Evolutionary conservation across 139 green algal genomes (phyloP).

Genomic region (Micromonas commoda): DNA sequence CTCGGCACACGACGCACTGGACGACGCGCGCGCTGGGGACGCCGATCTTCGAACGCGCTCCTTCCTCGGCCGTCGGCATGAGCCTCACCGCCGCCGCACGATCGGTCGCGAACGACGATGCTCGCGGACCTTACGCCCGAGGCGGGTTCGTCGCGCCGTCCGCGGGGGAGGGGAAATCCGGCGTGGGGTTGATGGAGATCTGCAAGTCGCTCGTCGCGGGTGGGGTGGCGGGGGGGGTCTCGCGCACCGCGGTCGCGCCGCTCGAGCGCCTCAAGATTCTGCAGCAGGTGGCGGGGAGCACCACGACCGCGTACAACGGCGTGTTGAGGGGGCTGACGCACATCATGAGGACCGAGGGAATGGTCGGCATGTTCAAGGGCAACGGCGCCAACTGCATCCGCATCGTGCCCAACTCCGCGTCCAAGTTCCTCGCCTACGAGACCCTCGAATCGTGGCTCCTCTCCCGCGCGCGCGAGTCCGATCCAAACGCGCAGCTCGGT

Average conservation of each 20-base stretch:
- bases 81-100: no score
- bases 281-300: slow-evolving; percentile 7
- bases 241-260: slow-evolving; percentile 92
- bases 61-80: no score
- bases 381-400: slow-evolving; percentile 97
- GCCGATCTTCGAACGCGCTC: no score
- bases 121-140: no score
- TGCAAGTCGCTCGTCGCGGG: slow-evolving; percentile 17
- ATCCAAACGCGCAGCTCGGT: slow-evolving; percentile 71
- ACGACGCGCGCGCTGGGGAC: no score
- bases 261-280: slow-evolving; percentile 93
- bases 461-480: not conserved
- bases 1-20: no score
- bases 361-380: slow-evolving; percentile 89
- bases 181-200: not conserved
- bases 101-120: no score
- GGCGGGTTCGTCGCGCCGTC: not conserved
- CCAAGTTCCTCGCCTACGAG: slow-evolving; percentile 98
- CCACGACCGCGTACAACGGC: slow-evolving; percentile 56
- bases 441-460: slow-evolving; percentile 51
- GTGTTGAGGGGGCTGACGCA: slow-evolving; percentile 53
- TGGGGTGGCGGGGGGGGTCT: slow-evolving; percentile 40
- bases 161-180: not conserved
- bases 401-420: slow-evolving; percentile 94
- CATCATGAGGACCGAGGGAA: slow-evolving; percentile 76